Percentiles rank a stretch among this genome's conserved stretches.
Evolutionary conservation across 495 filamentous ascomycete genomes (phyloP).

Genomic region (Xylaria cubensis): DNA sequence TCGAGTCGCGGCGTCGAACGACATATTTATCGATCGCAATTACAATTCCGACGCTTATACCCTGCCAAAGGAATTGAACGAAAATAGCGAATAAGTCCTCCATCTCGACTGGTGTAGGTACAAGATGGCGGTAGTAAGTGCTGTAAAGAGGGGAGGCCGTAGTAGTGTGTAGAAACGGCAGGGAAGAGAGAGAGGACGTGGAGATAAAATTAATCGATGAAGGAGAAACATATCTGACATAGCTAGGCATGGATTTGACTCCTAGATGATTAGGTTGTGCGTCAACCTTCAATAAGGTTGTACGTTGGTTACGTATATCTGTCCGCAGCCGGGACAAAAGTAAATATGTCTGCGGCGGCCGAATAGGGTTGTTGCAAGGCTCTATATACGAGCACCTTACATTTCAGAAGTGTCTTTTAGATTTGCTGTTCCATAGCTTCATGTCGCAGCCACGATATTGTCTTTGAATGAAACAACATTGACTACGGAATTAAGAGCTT

Average conservation of each 20-base stretch:
- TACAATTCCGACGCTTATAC: background rate
- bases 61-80: background rate
- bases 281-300: background rate
- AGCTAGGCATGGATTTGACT: background rate
- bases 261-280: background rate
- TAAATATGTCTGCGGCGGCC: background rate
- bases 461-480: too few relatives aligned
- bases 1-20: constrained; percentile 2
- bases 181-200: background rate
- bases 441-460: too few relatives aligned
- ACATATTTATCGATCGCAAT: constrained; percentile 11
- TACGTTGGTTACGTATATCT: background rate
- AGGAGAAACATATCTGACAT: too few relatives aligned
- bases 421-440: too few relatives aligned
- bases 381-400: background rate
- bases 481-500: too few relatives aligned
- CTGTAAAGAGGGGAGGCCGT: background rate
- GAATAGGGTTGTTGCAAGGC: background rate
- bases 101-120: background rate
- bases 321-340: background rate
- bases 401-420: too few relatives aligned
- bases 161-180: too few relatives aligned
- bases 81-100: background rate
- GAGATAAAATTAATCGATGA: background rate
- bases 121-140: background rate